These are phyloP conservation scores for Ophiostoma perfectum DNA, from an alignment of 2,329 filamentous ascomycete genomes.

Conservation along the genomic window DNA sequence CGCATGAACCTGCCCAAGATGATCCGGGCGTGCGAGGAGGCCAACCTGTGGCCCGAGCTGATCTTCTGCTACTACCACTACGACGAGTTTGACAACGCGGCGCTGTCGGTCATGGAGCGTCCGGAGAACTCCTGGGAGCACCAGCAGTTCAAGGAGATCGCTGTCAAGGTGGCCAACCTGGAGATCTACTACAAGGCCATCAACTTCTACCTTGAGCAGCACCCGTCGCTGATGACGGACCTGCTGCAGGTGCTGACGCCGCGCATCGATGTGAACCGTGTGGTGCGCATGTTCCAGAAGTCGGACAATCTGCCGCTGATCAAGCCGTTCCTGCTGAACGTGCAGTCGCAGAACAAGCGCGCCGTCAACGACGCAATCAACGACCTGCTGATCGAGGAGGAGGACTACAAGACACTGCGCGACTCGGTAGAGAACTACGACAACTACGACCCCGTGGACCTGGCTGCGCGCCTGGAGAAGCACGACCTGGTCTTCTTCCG, in stretches of 20 bases:
- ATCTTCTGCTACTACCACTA: slow-evolving; percentile 98
- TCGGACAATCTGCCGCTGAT: slow-evolving; percentile 97
- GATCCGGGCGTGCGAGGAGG: slow-evolving; percentile 88
- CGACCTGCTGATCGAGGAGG: slow-evolving; percentile 94
- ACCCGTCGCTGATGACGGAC: slow-evolving; percentile 92
- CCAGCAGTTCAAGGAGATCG: slow-evolving; percentile 98
- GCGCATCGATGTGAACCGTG: slow-evolving; percentile 94
- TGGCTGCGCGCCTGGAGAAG: slow-evolving; percentile 89
- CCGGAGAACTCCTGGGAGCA: slow-evolving; percentile 98
- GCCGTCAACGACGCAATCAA: slow-evolving; percentile 98
- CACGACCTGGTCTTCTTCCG: slow-evolving; percentile 99
- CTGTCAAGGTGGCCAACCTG: slow-evolving; percentile 95
- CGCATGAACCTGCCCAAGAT: slow-evolving; percentile 97
- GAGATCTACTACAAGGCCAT: slow-evolving; percentile 98
- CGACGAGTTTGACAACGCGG: slow-evolving; percentile 96
- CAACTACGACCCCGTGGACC: slow-evolving; percentile 93
- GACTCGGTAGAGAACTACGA: slow-evolving; percentile 99
- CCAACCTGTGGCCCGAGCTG: slow-evolving; percentile 93
- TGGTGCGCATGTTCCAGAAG: slow-evolving; percentile 98
- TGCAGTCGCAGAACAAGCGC: slow-evolving; percentile 96
- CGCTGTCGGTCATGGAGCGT: slow-evolving; percentile 95
- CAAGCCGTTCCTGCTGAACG: slow-evolving; percentile 96
- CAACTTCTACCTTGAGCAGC: slow-evolving; percentile 96
- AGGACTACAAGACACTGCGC: slow-evolving; percentile 96
- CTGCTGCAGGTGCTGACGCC: slow-evolving; percentile 86